phyloP scores from a whole-genome alignment of 768 basidiomycete species.

The Suillus subaureus region DNA sequence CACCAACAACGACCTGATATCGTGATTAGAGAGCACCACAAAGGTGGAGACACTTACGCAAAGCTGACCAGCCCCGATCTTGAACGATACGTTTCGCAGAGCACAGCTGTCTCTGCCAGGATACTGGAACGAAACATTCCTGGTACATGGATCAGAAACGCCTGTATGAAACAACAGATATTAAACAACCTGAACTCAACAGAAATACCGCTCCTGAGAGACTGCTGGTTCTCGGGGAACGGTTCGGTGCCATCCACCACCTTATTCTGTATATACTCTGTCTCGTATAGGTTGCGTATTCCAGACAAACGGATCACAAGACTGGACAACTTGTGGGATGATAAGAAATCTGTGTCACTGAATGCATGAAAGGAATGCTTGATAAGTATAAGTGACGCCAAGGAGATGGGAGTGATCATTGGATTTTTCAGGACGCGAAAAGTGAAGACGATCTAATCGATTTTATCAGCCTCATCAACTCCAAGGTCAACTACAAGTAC shows the following conservation, averaged over 20 bases:
- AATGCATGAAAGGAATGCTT: slow-evolving; percentile 56
- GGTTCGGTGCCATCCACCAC: slow-evolving; percentile 52
- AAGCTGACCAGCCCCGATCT: slow-evolving; percentile 66
- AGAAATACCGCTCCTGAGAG: slow-evolving; percentile 48
- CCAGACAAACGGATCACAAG: slow-evolving; percentile 54
- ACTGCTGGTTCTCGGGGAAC: slow-evolving; percentile 52
- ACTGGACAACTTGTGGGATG: slow-evolving; percentile 54
- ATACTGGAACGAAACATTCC: slow-evolving; percentile 74
- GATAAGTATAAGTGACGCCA: slow-evolving; percentile 64
- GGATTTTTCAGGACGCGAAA: slow-evolving; percentile 29
- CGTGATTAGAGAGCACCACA: not conserved
- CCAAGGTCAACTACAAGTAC: not conserved
- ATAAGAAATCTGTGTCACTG: slow-evolving; percentile 47
- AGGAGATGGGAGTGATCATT: slow-evolving; percentile 59
- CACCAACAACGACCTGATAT: slow-evolving; percentile 69
- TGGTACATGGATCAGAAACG: slow-evolving; percentile 22
- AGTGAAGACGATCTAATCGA: not conserved
- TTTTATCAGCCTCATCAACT: not conserved
- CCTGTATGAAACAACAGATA: slow-evolving; percentile 14
- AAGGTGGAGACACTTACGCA: slow-evolving; percentile 51
- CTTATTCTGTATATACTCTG: slow-evolving; percentile 58
- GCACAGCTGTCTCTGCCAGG: slow-evolving; percentile 55
- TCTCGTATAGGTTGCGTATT: slow-evolving; percentile 64
- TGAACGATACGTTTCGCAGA: slow-evolving; percentile 66
- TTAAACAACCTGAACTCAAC: slow-evolving; percentile 53